These are phyloP conservation scores for Lagenaria siceraria DNA, from an alignment of 306 rosid genomes.

Conservation along the genomic window DNA sequence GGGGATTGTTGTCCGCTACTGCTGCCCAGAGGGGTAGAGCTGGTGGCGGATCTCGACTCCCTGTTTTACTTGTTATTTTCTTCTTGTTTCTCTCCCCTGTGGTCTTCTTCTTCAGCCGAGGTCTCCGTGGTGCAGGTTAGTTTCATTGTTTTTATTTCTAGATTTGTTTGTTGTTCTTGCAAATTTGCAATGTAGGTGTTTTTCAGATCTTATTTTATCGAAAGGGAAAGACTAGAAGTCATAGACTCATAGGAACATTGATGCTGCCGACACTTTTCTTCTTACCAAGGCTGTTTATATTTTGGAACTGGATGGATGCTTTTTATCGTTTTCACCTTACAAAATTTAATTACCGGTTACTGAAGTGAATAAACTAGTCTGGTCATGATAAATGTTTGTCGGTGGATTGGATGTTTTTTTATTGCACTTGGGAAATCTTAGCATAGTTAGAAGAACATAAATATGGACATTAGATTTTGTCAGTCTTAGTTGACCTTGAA, in stretches of 20 bases:
- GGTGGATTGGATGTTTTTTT: background rate
- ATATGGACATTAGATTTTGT: background rate
- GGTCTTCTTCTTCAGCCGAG: conserved; percentile 57
- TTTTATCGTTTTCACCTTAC: background rate
- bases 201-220: background rate
- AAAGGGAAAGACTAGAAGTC: background rate
- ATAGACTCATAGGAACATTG: background rate
- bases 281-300: background rate
- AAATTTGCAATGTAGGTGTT: background rate
- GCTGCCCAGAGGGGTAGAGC: conserved; percentile 26
- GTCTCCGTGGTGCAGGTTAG: conserved; percentile 39
- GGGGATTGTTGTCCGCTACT: conserved; percentile 18
- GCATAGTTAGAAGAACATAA: background rate
- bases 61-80: conserved; percentile 30
- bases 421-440: background rate
- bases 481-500: background rate
- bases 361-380: background rate
- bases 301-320: background rate
- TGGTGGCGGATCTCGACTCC: conserved; percentile 36
- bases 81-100: conserved; percentile 42
- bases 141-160: conserved; percentile 2
- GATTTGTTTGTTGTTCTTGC: background rate
- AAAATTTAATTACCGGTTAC: background rate
- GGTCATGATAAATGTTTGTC: background rate
- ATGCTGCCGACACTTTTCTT: background rate